Base-by-base conservation (phyloP, 116 monocot genomes). In the Phalaenopsis hybrid region DNA sequence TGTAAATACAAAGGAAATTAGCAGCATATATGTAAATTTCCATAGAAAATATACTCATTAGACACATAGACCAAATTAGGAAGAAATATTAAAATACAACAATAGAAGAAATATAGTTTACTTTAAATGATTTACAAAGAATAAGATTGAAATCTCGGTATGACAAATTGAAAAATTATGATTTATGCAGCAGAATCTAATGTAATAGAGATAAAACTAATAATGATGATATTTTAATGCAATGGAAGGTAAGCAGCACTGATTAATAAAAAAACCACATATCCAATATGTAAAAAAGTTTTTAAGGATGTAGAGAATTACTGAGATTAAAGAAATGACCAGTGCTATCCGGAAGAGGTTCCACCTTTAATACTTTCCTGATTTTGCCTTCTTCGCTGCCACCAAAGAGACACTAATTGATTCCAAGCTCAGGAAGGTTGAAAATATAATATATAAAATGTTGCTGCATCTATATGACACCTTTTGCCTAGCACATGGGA, bases 261-360 rank as follows among this genome's bases (percentile, higher is more conserved):
- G 12, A 20, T 61, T 61, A 63, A 23, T 63, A 23, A 63, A 63
- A 63, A 6, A 23, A 1, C 23, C 63, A 25, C 63, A 63, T 55
- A 13, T 55, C 3, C 55, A 55, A 55, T 4, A 55, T 16, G 15
- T 72, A 75, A 41, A 75, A 46, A 75, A 2, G 79, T 49, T 61
- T 58, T 61, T 17, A 78, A 49, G 52, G 23, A 57, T 69, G 45
- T 58, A 57, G 61, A 79, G 45, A 80, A 83, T 81, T 93, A 96
- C 95, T 95, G 16, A 98, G 95, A 88, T 93, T 98, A 85, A 98
- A 95, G 86, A 95, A 95, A 79, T 87, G 93, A 20, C 96, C 95
- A 81, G 80, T 90, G 69, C 95, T 95, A 87, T 98, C 98, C 80
- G 98, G 95, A 86, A 95, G 91, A 78, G 98, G 98, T 82, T 98